phyloP scores from a whole-genome alignment of 2,329 filamentous ascomycete species.

The Penicillium sp. region DNA sequence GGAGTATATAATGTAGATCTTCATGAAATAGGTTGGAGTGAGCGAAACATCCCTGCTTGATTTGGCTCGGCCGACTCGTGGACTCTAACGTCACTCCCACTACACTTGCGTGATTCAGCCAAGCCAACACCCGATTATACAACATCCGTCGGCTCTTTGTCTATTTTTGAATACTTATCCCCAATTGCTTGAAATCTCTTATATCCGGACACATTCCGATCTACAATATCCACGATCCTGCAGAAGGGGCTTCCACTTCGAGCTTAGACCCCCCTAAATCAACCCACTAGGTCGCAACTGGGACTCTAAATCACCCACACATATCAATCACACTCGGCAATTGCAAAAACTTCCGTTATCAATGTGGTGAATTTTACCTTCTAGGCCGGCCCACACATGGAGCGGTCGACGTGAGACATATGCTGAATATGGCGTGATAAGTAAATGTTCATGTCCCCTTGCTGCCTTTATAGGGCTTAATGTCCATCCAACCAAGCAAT shows the following conservation, averaged over 20 bases:
- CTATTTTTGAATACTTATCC: background rate
- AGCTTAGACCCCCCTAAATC: background rate
- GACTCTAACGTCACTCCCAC: slow-evolving; percentile 25
- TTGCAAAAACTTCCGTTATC: background rate
- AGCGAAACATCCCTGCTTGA: background rate
- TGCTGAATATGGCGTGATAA: slow-evolving; percentile 11
- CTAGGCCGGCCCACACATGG: background rate
- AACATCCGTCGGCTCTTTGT: background rate
- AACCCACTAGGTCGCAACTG: background rate
- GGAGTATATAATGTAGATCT: background rate
- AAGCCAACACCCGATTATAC: background rate
- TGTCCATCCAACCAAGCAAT: background rate
- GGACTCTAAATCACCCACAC: background rate
- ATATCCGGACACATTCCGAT: background rate
- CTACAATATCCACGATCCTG: background rate
- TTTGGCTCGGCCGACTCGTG: slow-evolving; percentile 6
- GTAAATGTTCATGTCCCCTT: background rate
- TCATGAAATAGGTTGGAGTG: background rate
- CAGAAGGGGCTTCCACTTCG: background rate
- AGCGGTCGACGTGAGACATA: background rate
- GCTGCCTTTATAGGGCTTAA: slow-evolving; percentile 14
- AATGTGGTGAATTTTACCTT: background rate
- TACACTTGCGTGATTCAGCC: slow-evolving; percentile 27
- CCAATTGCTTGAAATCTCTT: background rate
- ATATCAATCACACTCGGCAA: background rate